phyloP scores from a whole-genome alignment of 345 rosid species.

The Lenwebbia sp. region DNA sequence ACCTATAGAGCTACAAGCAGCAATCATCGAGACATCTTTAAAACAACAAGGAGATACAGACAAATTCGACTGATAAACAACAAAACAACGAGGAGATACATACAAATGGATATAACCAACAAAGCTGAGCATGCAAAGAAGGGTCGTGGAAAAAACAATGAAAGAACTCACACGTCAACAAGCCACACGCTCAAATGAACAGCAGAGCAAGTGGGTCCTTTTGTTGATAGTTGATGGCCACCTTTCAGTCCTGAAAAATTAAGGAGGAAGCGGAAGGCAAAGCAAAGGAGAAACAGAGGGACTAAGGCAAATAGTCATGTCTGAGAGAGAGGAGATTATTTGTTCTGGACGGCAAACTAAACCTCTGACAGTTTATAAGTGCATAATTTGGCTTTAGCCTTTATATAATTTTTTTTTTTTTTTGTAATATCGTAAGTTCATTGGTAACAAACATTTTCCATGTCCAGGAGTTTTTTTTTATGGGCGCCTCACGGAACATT shows the following conservation, averaged over 20 bases:
- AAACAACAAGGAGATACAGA: background rate
- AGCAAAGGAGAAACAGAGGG: background rate
- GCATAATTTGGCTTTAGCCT: background rate
- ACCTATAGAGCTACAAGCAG: background rate
- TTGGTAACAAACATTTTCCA: too few species aligned
- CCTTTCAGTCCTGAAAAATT: background rate
- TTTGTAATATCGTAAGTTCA: background rate
- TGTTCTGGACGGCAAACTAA: background rate
- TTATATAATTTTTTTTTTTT: background rate
- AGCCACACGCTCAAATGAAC: background rate
- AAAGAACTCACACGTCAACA: background rate
- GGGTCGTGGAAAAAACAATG: background rate
- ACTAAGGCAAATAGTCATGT: background rate
- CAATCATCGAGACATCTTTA: background rate
- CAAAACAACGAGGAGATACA: background rate
- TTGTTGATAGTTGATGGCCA: background rate
- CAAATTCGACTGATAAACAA: background rate
- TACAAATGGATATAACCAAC: background rate
- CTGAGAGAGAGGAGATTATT: background rate
- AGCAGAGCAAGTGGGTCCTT: background rate
- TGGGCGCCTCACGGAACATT: background rate
- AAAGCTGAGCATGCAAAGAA: background rate
- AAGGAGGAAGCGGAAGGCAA: background rate
- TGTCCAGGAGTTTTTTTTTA: background rate
- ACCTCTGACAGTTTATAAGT: background rate